Percentiles rank a stretch among this genome's conserved stretches.
These are phyloP conservation scores for Cadophora gregata DNA, from an alignment of 2,329 filamentous ascomycete species.

Conservation along the genomic window DNA sequence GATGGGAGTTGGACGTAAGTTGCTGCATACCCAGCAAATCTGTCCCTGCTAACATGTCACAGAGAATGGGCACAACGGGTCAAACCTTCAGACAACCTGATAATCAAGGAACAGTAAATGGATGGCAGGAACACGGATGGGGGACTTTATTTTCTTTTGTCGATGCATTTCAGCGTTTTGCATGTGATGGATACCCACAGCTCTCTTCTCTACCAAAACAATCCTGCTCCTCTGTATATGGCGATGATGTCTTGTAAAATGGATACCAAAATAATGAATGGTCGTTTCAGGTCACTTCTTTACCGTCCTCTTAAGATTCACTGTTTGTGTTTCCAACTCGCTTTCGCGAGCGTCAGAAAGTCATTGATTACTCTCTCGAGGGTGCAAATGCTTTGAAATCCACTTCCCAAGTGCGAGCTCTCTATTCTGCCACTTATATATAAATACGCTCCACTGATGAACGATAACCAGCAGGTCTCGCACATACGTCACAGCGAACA, in stretches of 20 bases:
- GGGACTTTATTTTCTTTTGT: constrained; percentile 1
- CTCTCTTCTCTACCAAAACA: constrained; percentile 28
- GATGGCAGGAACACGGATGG: constrained; percentile 70
- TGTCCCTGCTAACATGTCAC: constrained; percentile 25
- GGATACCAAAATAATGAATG: not conserved
- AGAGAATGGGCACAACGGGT: constrained; percentile 75
- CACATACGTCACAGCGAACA: no score
- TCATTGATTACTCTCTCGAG: no score
- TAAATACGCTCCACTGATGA: no score
- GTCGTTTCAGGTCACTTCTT: not conserved
- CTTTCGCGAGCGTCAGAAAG: no score
- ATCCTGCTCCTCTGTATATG: constrained; percentile 16
- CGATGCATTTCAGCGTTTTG: constrained; percentile 31
- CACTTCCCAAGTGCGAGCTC: no score
- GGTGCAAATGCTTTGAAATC: no score
- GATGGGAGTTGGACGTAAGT: constrained; percentile 98
- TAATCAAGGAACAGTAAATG: constrained; percentile 57
- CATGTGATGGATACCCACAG: constrained; percentile 34
- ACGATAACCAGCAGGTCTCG: no score
- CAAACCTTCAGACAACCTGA: constrained; percentile 65
- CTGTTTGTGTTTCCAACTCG: no score
- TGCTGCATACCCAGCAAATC: not conserved
- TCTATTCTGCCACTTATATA: no score
- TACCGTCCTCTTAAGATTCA: no score
- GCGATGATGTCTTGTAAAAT: constrained; percentile 7